Percentiles rank a stretch among this genome's conserved stretches.
phyloP scores from a whole-genome alignment of 805 yeast species.

The Lipomyces mesembrius region DNA sequence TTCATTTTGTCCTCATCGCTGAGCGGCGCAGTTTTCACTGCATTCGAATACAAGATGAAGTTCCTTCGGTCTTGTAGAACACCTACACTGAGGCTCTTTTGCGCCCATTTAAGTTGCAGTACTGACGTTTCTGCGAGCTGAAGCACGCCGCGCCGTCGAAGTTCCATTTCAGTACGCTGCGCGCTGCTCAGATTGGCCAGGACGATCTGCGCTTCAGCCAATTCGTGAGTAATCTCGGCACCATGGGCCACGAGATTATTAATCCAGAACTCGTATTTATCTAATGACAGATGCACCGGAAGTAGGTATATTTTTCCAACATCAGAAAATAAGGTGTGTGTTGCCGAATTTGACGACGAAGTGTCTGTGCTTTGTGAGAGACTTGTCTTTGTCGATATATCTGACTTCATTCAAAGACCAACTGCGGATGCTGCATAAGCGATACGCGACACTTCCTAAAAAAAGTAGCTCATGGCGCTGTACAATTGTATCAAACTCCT shows the following conservation, averaged over 20 bases:
- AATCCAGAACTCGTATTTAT: neutral
- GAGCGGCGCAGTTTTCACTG: neutral
- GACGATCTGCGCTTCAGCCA: constrained; percentile 13
- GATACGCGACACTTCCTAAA: neutral
- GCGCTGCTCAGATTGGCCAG: constrained; percentile 19
- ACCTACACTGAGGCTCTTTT: neutral
- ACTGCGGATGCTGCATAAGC: neutral
- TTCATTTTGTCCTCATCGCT: neutral
- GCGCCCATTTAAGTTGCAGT: constrained; percentile 24
- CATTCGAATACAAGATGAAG: neutral
- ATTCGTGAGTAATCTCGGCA: neutral
- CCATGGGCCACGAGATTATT: constrained; percentile 9
- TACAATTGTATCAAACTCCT: neutral
- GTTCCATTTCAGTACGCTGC: constrained; percentile 24
- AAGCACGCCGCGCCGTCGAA: constrained; percentile 23
- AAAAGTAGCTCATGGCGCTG: neutral
- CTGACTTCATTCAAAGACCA: neutral
- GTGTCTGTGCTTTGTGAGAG: neutral
- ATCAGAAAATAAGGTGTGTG: constrained; percentile 2
- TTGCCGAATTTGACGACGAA: neutral
- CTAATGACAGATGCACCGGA: constrained; percentile 25
- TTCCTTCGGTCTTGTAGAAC: neutral
- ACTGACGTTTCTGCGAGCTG: constrained; percentile 4
- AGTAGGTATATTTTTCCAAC: constrained; percentile 21
- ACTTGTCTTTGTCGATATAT: neutral